Evolutionary conservation across 2,329 filamentous ascomycete species (phyloP).

Genomic region (Pseudocercospora vitis): DNA sequence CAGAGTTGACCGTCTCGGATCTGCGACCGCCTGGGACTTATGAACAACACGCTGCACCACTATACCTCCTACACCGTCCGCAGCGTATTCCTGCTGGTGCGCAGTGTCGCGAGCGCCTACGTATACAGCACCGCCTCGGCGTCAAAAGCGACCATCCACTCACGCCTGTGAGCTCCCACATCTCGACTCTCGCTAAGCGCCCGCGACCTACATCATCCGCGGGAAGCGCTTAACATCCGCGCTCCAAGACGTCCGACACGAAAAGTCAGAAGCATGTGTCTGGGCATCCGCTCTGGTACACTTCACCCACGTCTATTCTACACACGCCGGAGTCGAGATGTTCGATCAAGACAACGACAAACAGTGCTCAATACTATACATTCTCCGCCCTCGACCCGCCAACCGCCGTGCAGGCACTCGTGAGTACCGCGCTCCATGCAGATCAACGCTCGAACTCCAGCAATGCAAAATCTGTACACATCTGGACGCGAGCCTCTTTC

Average conservation of each 20-base stretch:
- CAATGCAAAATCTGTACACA: background rate
- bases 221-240: background rate
- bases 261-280: background rate
- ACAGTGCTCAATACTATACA: slow-evolving; percentile 18
- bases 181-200: slow-evolving; percentile 3
- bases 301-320: slow-evolving; percentile 3
- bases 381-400: background rate
- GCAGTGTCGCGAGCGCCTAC: background rate
- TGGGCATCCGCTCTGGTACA: background rate
- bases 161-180: background rate
- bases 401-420: background rate
- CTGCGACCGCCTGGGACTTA: slow-evolving; percentile 1
- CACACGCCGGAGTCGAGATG: slow-evolving; percentile 17
- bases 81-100: background rate
- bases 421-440: background rate
- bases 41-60: background rate
- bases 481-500: background rate
- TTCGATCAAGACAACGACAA: slow-evolving; percentile 21
- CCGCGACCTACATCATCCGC: background rate
- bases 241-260: background rate
- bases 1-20: background rate
- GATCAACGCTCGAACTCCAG: slow-evolving; percentile 3
- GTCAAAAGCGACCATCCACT: background rate
- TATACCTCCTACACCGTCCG: background rate
- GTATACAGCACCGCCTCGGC: slow-evolving; percentile 4